Evolutionary conservation across 2,329 filamentous ascomycete species (phyloP).

Genomic region (Leptographium procerum): DNA sequence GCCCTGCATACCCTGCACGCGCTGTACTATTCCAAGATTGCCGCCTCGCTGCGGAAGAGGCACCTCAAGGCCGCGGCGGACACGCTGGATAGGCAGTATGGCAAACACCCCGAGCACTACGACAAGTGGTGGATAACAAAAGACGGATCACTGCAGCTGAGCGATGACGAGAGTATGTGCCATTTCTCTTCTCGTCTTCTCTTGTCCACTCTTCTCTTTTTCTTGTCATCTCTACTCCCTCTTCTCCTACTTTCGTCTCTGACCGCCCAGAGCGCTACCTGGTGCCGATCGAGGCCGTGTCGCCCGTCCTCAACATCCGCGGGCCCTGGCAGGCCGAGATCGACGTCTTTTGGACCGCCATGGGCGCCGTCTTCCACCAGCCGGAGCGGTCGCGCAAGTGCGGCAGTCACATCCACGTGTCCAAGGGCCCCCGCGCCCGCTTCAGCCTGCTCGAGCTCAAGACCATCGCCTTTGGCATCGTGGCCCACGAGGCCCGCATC

Average conservation of each 20-base stretch:
- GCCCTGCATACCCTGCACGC: neutral
- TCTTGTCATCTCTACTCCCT: too few species aligned
- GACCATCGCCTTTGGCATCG: constrained; percentile 25
- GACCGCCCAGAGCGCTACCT: neutral
- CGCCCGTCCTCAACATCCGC: constrained; percentile 25
- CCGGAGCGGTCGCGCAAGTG: constrained; percentile 22
- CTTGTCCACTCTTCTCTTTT: too few species aligned
- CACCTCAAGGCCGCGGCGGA: constrained; percentile 15
- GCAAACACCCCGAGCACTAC: constrained; percentile 30
- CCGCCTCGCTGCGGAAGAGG: neutral
- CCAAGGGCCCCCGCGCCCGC: constrained; percentile 21
- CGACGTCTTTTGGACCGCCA: constrained; percentile 29
- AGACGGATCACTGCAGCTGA: constrained; percentile 23
- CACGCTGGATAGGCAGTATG: constrained; percentile 23
- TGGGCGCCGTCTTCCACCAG: constrained; percentile 28
- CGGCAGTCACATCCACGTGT: constrained; percentile 29
- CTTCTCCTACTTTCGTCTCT: too few species aligned
- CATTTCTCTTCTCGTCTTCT: too few species aligned
- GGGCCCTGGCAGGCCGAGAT: constrained; percentile 21
- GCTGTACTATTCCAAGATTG: neutral
- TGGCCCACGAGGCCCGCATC: constrained; percentile 24
- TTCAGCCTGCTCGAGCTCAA: constrained; percentile 25
- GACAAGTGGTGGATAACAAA: constrained; percentile 30
- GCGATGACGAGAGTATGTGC: neutral
- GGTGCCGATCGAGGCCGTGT: constrained; percentile 31